Percentiles rank a stretch among this genome's conserved stretches.
Evolutionary conservation across 2,329 filamentous ascomycete species (phyloP).

Genomic region (Aspergillus persii): DNA sequence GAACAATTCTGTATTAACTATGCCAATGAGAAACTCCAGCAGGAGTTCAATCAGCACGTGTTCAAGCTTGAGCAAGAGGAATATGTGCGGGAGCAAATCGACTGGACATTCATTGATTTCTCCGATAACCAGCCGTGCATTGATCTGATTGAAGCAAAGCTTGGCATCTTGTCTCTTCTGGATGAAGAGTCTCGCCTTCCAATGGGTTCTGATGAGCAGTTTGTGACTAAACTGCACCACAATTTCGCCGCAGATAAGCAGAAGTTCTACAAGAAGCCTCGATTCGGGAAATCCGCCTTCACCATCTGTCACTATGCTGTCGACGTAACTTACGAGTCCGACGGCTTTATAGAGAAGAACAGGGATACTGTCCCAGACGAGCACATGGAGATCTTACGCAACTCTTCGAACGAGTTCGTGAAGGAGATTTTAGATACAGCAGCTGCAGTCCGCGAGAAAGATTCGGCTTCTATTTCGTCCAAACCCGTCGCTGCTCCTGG

Average conservation of each 20-base stretch:
- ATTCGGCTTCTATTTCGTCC: constrained; percentile 64
- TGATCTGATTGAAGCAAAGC: constrained; percentile 93
- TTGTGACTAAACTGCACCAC: constrained; percentile 92
- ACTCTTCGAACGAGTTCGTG: constrained; percentile 82
- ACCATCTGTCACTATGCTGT: constrained; percentile 98
- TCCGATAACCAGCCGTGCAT: constrained; percentile 99
- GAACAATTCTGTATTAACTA: constrained; percentile 99
- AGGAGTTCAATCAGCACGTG: constrained; percentile 98
- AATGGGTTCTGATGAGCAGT: constrained; percentile 96
- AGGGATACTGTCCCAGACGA: constrained; percentile 97
- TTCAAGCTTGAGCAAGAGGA: constrained; percentile 99
- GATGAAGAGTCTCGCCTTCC: constrained; percentile 96
- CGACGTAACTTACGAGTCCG: constrained; percentile 97
- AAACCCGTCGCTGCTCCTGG: constrained; percentile 70
- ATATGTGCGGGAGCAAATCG: constrained; percentile 91
- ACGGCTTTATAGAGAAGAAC: constrained; percentile 99
- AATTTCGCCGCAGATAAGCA: constrained; percentile 89
- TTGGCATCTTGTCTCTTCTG: constrained; percentile 85
- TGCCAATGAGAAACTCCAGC: constrained; percentile 97
- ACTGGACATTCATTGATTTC: constrained; percentile 99
- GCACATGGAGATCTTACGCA: constrained; percentile 87
- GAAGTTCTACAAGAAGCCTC: constrained; percentile 97
- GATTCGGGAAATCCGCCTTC: constrained; percentile 95
- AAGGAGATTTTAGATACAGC: constrained; percentile 81
- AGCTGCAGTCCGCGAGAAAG: constrained; percentile 84